These are phyloP conservation scores for Sicyos baderoa DNA, from an alignment of 306 rosid genomes.

Conservation along the genomic window DNA sequence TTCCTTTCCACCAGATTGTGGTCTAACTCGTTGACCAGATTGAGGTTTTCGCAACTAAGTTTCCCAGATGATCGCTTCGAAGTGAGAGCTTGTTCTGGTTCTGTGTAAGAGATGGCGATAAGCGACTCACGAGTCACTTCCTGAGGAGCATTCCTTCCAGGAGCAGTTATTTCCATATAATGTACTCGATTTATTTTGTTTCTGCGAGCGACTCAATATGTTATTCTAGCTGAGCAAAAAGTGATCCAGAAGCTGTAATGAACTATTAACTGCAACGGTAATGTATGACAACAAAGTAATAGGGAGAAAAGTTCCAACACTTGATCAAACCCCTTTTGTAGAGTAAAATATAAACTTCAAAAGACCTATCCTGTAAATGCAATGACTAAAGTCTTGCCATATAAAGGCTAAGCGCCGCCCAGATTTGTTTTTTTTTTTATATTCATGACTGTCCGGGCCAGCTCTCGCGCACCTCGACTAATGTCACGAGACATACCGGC, in stretches of 20 bases:
- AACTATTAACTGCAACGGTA: not conserved
- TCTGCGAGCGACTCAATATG: slow-evolving; percentile 24
- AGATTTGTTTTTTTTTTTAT: too few relatives aligned
- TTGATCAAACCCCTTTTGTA: not conserved
- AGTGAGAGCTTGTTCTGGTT: slow-evolving; percentile 32
- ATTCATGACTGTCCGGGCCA: too few relatives aligned
- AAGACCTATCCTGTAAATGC: not conserved
- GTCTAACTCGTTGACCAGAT: slow-evolving; percentile 3
- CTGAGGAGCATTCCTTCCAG: slow-evolving; percentile 28
- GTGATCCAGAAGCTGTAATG: not conserved
- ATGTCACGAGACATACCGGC: not conserved
- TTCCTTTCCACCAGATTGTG: slow-evolving; percentile 15
- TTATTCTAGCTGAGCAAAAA: slow-evolving; percentile 10
- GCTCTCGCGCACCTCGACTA: too few relatives aligned
- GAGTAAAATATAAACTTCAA: not conserved
- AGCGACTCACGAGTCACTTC: slow-evolving; percentile 55
- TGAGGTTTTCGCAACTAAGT: slow-evolving; percentile 7
- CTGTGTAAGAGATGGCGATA: slow-evolving; percentile 36
- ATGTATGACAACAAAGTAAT: not conserved
- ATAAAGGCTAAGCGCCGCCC: too few relatives aligned
- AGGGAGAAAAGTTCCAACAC: not conserved
- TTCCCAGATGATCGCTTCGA: slow-evolving; percentile 26
- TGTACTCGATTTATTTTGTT: slow-evolving; percentile 11
- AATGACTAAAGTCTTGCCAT: not conserved
- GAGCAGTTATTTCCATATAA: slow-evolving; percentile 40